Evolutionary conservation across 1,284 basidiomycete species (phyloP), one percentile per base, ranked within the genome.

Genomic region (Ganoderma resinaceum): DNA sequence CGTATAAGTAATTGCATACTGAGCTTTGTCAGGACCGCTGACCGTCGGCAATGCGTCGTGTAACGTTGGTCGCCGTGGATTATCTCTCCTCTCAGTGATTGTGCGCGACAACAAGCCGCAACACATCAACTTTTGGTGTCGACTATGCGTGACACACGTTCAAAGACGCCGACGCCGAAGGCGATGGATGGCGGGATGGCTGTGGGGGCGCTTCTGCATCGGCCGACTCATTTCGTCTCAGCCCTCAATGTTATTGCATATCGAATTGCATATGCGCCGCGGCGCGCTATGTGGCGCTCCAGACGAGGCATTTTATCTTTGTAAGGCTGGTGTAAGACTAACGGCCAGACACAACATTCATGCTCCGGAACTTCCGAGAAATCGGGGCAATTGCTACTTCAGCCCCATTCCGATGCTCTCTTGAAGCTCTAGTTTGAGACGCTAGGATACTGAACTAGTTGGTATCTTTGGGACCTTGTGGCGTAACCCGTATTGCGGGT

Each of bases 181-280:
- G 29, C 29, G 52, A 55, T 55, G 52, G 52, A 20, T 18, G 29
- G 26, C 52, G 52, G 52, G 52, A 53, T 53, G 52, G 52, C 52
- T 55, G 52, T 55, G 52, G 14, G 26, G 16, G 29, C 16, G 29
- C 26, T 26, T 49, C 46, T 23, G 11, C 9, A 26, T 49, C 46
- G 23, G 46, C 46, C 46, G 46, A 26, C 5, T 26, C 23, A 5
- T 12, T 23, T 49, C 23, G 46, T 12, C 23, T 49, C 23, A 49
- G 46, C 9, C 46, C 46, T 1, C 29, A 18, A 29, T 52, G 52
- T 18, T 55, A 49, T 55, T 18, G 52, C 29, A 16, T 55, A 33
- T 55, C 5, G 29, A 31, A 55, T 55, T 33, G 52, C 52, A 33
- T 55, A 49, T 49, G 46, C 23, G 29, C 29, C 14, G 11, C 23